Evolutionary conservation across 116 monocot species (phyloP).

Genomic region (Cymodocea nodosa): DNA sequence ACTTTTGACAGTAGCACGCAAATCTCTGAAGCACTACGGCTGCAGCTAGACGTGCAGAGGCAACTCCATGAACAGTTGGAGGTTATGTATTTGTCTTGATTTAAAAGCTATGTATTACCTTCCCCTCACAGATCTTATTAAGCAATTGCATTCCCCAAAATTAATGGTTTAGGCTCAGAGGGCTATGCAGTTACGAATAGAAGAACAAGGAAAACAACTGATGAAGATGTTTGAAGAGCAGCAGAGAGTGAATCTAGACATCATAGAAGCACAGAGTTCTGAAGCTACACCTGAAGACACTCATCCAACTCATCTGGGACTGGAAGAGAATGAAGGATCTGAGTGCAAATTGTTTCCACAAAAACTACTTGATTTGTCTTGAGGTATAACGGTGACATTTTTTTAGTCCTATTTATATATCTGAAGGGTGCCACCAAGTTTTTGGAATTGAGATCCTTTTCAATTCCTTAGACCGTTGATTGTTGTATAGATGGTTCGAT

Average conservation of each 20-base stretch:
- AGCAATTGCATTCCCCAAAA: background rate
- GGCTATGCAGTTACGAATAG: constrained; percentile 43
- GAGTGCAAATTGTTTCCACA: background rate
- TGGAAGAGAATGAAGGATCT: background rate
- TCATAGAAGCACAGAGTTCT: constrained; percentile 1
- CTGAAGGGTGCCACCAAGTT: too few relatives aligned
- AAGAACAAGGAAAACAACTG: constrained; percentile 43
- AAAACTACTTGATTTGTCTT: too few relatives aligned
- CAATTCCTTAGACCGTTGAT: too few relatives aligned
- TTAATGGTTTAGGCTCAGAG: constrained; percentile 35
- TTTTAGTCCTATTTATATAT: too few relatives aligned
- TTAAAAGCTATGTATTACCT: background rate
- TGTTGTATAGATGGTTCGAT: too few relatives aligned
- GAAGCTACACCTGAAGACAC: background rate
- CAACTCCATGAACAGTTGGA: constrained; percentile 28
- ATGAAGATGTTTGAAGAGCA: constrained; percentile 28
- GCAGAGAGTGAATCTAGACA: background rate
- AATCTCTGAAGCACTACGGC: constrained; percentile 24
- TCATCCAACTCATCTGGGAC: background rate
- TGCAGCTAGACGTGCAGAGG: constrained; percentile 32
- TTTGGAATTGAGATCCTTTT: too few relatives aligned
- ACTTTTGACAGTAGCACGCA: constrained; percentile 9
- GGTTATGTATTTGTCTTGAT: constrained; percentile 5
- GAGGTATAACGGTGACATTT: too few relatives aligned
- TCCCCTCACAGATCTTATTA: background rate